Evolutionary conservation across 164 flowering plant species (phyloP).

Genomic region (Dillenia suffruticosa): DNA sequence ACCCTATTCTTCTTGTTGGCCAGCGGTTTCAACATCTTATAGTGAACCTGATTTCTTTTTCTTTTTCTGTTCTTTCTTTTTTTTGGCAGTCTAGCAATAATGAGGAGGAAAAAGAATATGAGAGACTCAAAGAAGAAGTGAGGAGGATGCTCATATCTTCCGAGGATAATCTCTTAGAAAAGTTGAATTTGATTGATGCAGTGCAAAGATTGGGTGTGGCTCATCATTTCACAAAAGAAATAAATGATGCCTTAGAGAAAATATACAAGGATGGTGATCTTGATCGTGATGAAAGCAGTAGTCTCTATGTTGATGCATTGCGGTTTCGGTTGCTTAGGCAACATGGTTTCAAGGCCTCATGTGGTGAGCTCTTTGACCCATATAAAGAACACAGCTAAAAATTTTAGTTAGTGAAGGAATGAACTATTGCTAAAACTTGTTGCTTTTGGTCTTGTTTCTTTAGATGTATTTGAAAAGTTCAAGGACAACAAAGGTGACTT

Average conservation of each 20-base stretch:
- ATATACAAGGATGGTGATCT: not conserved
- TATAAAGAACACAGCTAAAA: no score
- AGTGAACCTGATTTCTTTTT: no score
- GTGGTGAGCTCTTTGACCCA: not conserved
- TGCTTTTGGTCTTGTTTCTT: not conserved
- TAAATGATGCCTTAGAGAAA: not conserved
- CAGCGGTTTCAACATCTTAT: no score
- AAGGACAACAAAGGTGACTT: slow-evolving; percentile 8
- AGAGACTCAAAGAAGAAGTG: not conserved
- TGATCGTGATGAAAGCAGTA: not conserved
- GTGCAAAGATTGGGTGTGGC: not conserved
- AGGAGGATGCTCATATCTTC: not conserved
- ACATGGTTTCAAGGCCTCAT: not conserved
- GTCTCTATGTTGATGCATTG: not conserved
- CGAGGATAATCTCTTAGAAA: not conserved
- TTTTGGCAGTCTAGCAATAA: not conserved
- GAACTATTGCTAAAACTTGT: not conserved
- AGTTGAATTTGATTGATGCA: not conserved
- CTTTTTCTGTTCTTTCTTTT: not conserved
- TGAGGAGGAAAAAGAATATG: not conserved
- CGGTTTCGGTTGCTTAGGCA: not conserved
- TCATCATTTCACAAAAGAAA: not conserved
- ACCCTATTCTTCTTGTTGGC: no score
- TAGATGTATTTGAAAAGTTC: slow-evolving; percentile 13
- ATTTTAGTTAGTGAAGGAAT: no score